Evolutionary conservation across 192 early-diverging fungal genomes (phyloP), one percentile per base, ranked within the genome.

Genomic region (Rhizophagus clarus): DNA sequence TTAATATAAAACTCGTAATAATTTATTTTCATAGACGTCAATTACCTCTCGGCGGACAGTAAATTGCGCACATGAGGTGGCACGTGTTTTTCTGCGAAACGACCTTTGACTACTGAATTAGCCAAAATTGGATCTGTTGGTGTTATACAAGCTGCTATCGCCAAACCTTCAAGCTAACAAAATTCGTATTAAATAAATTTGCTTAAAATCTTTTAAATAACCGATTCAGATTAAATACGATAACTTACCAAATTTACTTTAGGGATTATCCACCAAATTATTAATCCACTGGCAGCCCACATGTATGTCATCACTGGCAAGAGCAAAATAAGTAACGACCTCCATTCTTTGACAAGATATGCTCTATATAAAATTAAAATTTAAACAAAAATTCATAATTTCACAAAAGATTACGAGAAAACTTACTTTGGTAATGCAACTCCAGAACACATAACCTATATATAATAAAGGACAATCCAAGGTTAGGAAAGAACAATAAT

Each of bases 101-200:
- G 87, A 29, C 97, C 97, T 82, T 96, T 96, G 28, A 99, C 93
- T 7, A 99, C 95, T 6, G 95, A 94, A 87, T 96, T 97, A 61
- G 96, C 94, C 69, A 99, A 85, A 67, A 93, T 83, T 0, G 97
- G 97, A 83, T 98, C 97, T 0, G 97, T 98, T 2, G 97, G 96
- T 14, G 96, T 93, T 22, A 94, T 83, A 78, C 95, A 96, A 0
- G 96, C 91, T 8, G 93, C 92, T 42, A 98, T 90, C 32, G 93
- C 87, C 72, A 98, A 83, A 1, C 92, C 86, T 34, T 94, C 90
- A 20, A 94, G 63, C 88, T 94, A 86, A 26, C 29, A 71, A 61
- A 70, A 80, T 42, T 17, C 17, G 34, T 26, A 72, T 9, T 17
- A 61, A 26, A 37, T 31, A 66, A 73, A 74, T 40, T 15, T 73